phyloP scores from a whole-genome alignment of 2,329 filamentous ascomycete genomes.

The Fusarium buharicum region DNA sequence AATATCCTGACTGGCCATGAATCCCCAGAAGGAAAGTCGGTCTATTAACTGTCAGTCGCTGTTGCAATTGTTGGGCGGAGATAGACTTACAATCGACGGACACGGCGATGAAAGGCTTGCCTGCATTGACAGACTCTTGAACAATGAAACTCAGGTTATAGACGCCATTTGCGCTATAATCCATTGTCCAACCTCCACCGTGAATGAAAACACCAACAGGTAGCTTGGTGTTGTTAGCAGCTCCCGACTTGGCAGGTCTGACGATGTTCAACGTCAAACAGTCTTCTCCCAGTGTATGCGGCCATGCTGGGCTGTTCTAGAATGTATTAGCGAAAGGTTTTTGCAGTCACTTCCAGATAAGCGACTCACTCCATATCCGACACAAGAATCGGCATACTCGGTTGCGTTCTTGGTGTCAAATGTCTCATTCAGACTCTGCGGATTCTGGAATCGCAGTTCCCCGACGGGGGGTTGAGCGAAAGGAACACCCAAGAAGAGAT shows the following conservation, averaged over 20 bases:
- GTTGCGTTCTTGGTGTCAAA: slow-evolving; percentile 32
- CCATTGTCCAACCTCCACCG: slow-evolving; percentile 55
- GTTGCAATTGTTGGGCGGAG: rapidly evolving
- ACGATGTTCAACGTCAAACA: slow-evolving; percentile 39
- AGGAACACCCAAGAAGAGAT: slow-evolving; percentile 39
- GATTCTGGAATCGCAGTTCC: slow-evolving; percentile 32
- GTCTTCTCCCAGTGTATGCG: slow-evolving; percentile 34
- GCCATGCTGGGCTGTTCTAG: slow-evolving; percentile 33
- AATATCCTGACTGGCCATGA: slow-evolving; percentile 58
- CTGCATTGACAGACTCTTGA: slow-evolving; percentile 48
- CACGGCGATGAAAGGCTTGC: slow-evolving; percentile 38
- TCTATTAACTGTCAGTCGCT: slow-evolving; percentile 3
- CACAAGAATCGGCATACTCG: slow-evolving; percentile 42
- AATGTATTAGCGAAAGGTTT: neutral
- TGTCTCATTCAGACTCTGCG: slow-evolving; percentile 22
- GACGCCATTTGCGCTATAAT: slow-evolving; percentile 57
- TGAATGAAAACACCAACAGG: slow-evolving; percentile 45
- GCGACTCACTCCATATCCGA: slow-evolving; percentile 37
- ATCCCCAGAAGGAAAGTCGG: slow-evolving; percentile 53
- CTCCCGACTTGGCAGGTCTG: slow-evolving; percentile 19
- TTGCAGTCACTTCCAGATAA: rapidly evolving
- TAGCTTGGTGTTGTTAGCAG: slow-evolving; percentile 22
- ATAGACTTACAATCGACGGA: slow-evolving; percentile 33
- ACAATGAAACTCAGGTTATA: slow-evolving; percentile 72
- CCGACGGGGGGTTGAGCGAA: slow-evolving; percentile 39